Conservation (phyloP, 352 stramenopile species). For the Blastocystis sp. region DNA sequence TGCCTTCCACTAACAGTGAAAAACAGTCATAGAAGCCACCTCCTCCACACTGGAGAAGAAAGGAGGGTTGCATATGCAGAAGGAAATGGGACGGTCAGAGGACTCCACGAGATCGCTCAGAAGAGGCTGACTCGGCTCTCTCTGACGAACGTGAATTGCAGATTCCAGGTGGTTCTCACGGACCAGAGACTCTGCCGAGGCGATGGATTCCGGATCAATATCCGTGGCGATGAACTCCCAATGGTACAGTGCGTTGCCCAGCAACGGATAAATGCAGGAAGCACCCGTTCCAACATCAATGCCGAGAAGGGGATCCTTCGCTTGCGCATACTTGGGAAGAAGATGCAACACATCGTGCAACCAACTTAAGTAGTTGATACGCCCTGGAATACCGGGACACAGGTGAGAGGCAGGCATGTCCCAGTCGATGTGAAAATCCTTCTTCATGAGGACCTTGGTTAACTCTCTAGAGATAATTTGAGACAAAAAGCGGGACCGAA, state of each 20-base stretch:
- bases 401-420: conserved; percentile 61
- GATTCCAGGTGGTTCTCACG: conserved; percentile 15
- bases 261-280: conserved; percentile 57
- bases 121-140: neutral
- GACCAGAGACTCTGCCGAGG: neutral
- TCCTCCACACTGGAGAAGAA: conserved; percentile 55
- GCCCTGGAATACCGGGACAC: conserved; percentile 13
- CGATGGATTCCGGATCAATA: conserved; percentile 34
- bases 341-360: conserved; percentile 49
- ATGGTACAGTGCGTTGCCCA: conserved; percentile 40
- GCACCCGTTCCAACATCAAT: conserved; percentile 63
- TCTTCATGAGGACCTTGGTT: conserved; percentile 61
- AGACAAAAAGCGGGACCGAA: neutral
- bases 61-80: conserved; percentile 68
- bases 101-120: conserved; percentile 4
- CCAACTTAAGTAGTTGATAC: conserved; percentile 67
- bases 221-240: conserved; percentile 65
- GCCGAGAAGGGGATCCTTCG: neutral
- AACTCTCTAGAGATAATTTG: conserved; percentile 13
- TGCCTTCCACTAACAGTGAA: neutral
- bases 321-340: neutral
- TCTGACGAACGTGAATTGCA: conserved; percentile 20
- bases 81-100: neutral
- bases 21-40: neutral
- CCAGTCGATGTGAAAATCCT: conserved; percentile 64